Evolutionary conservation across 2,329 filamentous ascomycete genomes (phyloP), one percentile per base, ranked within the genome.

Genomic region (Lecanoromycetidae sp.): DNA sequence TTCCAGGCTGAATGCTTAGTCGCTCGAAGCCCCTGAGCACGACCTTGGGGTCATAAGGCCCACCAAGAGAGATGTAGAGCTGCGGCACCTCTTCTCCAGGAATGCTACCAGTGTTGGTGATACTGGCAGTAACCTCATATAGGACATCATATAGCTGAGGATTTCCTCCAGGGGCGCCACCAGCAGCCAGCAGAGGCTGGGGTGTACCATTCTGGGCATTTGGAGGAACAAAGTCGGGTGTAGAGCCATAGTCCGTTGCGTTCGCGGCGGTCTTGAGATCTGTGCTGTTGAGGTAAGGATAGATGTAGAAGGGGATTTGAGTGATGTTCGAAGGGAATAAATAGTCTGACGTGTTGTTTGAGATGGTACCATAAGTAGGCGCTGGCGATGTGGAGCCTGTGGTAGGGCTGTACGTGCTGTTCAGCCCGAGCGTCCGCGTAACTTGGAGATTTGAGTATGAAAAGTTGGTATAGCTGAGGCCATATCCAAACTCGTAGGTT

Each of bases 1-100:
- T 63, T n/a, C 85, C 86, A 0, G 85, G 74, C 3, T 75, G 70
- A 53, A 95, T 79, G 41, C 71, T 72, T 49, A 94, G 64, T 38
- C 86, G 77, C 49, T 93, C 84, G 58, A 95, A 96, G 36, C 81
- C 81, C 52, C 90, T 80, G 12, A 96, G 78, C 2, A 75, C 73
- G 34, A 75, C 66, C 48, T 68, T 68, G 7, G 78, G 72, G 58
- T 95, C 84, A 30, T 80, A 73, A 1, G 82, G 74, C 0, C 86
- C 87, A 41, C 88, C 90, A 2, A 93, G 82, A 25, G 75, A 79
- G 46, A 96, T 58, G 64, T 96, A 90, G 48, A 77, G 56, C 56
- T 77, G 74, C 5, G 70, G 68, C 37, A 77, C 71, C 53, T 76
- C 74, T 20, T 71, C 67, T 29, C 71, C 74, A 12, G 55, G 55